Evolutionary conservation across 345 rosid genomes (phyloP), one percentile per base, ranked within the genome.

Genomic region (Rhizophora apiculata): DNA sequence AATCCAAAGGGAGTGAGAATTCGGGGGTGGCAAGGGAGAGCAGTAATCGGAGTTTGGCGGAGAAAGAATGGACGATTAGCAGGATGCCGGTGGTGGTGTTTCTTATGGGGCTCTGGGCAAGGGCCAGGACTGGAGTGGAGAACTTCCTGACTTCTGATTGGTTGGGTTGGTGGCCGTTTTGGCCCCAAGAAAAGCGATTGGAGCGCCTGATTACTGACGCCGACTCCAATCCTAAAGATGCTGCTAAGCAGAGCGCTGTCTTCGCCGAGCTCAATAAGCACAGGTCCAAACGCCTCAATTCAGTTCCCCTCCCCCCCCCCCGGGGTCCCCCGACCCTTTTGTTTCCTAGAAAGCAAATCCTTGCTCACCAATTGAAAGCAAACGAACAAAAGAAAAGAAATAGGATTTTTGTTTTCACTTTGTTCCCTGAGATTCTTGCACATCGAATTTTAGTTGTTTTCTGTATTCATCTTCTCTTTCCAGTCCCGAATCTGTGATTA

Each of bases 401-500:
- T 29, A 2, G 2, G 2, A 2, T 31, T 31, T 31, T 5, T 31
- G 5, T 31, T 31, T 72, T 53, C 53, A 27, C 9, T 31, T 57
- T 3, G 19, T 39, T 22, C 37, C 20, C 55, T 7, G 31, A 56
- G 29, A 56, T 56, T 24, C 60, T 56, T 56, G 60, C 3, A 6
- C 15, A 43, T 43, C 19, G 15, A 43, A 36, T 34, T 52, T 53
- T 37, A n/a, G 19, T 39, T 46, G 2, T 11, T 27, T 31, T n/a
- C 8, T 49, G 63, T 64, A 8, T 36, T 48, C 5, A 7, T 49
- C 13, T 24, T 54, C 32, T 48, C 30, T 69, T 18, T 66, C 54
- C 79, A 95, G 98, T 80, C 99, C 98, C 1, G 96, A 95, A 83
- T 80, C 93, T 52, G 96, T 92, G n/a, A 84, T 95, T 31, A 86